Evolutionary conservation across 331 rosid species (phyloP).

Genomic region (Arachis monticola): DNA sequence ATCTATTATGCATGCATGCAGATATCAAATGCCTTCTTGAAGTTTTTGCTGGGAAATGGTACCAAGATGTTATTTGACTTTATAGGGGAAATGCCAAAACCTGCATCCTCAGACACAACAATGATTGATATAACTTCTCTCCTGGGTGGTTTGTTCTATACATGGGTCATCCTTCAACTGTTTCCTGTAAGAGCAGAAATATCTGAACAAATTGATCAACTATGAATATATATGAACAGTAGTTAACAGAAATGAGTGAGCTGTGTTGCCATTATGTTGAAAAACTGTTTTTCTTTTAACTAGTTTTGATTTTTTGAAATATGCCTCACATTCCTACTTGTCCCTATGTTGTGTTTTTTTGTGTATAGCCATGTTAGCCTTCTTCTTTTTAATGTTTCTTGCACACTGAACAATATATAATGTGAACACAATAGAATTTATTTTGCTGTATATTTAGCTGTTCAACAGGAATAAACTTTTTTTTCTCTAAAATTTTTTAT

Average conservation of each 20-base stretch:
- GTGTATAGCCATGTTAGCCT: conserved; percentile 13
- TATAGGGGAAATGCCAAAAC: conserved; percentile 89
- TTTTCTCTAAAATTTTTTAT: conserved; percentile 10
- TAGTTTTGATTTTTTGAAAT: conserved; percentile 30
- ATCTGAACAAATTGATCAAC: conserved; percentile 15
- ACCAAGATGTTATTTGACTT: conserved; percentile 70
- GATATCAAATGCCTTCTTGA: conserved; percentile 86
- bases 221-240: conserved; percentile 1
- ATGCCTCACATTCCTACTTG: conserved; percentile 26
- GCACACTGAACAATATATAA: conserved; percentile 5
- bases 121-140: conserved; percentile 63
- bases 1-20: conserved; percentile 32
- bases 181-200: conserved; percentile 69
- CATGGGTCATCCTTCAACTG: conserved; percentile 87
- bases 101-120: neutral
- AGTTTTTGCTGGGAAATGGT: conserved; percentile 63
- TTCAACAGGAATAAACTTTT: conserved; percentile 9
- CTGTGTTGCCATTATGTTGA: neutral
- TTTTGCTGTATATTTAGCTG: conserved; percentile 15
- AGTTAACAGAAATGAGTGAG: conserved; percentile 5
- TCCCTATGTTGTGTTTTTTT: neutral
- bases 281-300: conserved; percentile 21
- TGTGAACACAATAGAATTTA: conserved; percentile 5
- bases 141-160: conserved; percentile 56
- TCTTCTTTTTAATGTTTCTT: conserved; percentile 20